A percentile compares a stretch with the other conserved stretches of the same genome.
phyloP scores from a whole-genome alignment of 2,329 filamentous ascomycete species.

The Pleoardoris graminearum region DNA sequence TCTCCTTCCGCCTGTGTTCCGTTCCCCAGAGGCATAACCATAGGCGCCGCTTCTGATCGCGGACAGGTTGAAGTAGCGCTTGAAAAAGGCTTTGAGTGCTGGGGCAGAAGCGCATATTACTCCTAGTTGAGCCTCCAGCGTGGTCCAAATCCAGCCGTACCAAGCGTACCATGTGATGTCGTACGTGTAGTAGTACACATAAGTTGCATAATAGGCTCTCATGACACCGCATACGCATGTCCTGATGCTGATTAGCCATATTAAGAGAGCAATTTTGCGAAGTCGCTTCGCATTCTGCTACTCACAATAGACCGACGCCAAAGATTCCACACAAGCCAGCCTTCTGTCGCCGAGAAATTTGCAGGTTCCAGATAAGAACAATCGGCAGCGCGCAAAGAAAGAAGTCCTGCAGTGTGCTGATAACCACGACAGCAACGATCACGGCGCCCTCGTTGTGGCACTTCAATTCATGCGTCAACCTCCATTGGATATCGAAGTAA shows the following conservation, averaged over 20 bases:
- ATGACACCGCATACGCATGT: conserved; percentile 42
- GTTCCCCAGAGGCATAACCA: background rate
- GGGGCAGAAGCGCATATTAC: conserved; percentile 50
- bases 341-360: conserved; percentile 50
- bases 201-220: conserved; percentile 44
- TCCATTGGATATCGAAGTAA: conserved; percentile 41
- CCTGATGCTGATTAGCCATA: conserved; percentile 16
- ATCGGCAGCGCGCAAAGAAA: conserved; percentile 48
- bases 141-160: conserved; percentile 48
- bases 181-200: conserved; percentile 39
- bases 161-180: conserved; percentile 48
- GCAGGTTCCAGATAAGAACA: conserved; percentile 51
- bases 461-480: conserved; percentile 30
- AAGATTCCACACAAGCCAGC: conserved; percentile 51
- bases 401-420: conserved; percentile 48
- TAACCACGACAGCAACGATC: conserved; percentile 44
- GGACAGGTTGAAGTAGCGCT: conserved; percentile 41
- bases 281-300: background rate
- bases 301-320: conserved; percentile 49
- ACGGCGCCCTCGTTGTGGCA: conserved; percentile 47
- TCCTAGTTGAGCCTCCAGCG: conserved; percentile 47
- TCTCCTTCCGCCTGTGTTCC: background rate
- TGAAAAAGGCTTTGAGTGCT: conserved; percentile 50
- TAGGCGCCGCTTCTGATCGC: conserved; percentile 16
- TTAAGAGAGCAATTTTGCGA: background rate